Evolutionary conservation across 129 eudicot genomes (phyloP).

Genomic region (Scalesia atractyloides): DNA sequence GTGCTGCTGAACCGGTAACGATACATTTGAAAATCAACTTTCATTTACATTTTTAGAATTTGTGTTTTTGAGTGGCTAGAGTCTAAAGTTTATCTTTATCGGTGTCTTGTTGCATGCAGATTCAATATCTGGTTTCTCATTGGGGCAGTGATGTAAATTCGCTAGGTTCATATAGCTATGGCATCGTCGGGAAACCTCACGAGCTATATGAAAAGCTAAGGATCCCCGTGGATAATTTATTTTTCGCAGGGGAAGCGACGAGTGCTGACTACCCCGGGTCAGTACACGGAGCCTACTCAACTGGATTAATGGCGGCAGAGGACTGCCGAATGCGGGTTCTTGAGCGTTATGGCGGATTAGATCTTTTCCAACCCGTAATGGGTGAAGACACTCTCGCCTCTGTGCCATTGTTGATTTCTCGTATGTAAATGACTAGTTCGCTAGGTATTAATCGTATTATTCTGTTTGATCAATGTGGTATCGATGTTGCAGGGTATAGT

Average conservation of each 20-base stretch:
- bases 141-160: constrained; percentile 93
- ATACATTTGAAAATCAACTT: not conserved
- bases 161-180: constrained; percentile 91
- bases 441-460: not conserved
- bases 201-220: constrained; percentile 88
- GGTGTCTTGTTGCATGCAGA: constrained; percentile 46
- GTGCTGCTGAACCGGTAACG: constrained; percentile 80
- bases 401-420: constrained; percentile 82
- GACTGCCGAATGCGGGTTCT: constrained; percentile 96
- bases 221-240: constrained; percentile 89
- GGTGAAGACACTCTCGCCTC: constrained; percentile 63
- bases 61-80: too few relatives aligned
- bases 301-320: constrained; percentile 95
- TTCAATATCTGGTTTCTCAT: constrained; percentile 76
- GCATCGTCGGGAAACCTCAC: constrained; percentile 86
- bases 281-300: constrained; percentile 95
- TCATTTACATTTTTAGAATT: not conserved
- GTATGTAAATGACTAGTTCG: constrained; percentile 51
- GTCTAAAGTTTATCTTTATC: not conserved
- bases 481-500: constrained; percentile 16
- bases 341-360: constrained; percentile 88
- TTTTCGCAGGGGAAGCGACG: constrained; percentile 99
- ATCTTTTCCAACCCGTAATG: constrained; percentile 82
- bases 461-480: constrained; percentile 10
- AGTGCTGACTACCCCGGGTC: constrained; percentile 85